Base-by-base conservation (phyloP, 1,139 yeast genomes). In the Scheffersomyces illinoinensis region DNA sequence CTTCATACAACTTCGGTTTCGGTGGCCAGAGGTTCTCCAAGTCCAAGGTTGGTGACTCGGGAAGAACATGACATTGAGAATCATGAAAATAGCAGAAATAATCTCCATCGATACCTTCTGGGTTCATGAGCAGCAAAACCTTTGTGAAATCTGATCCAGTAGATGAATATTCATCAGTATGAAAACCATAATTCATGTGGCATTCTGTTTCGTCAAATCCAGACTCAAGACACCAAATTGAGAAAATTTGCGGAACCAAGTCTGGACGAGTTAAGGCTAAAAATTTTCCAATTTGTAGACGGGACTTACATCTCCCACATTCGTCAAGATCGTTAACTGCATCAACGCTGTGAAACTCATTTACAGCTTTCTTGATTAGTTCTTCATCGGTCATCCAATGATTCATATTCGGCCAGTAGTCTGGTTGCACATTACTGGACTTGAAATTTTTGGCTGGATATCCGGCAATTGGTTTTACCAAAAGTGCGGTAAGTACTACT, bases 31-130 rank as follows among this genome's bases (percentile, higher is more conserved):
- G 72, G 39, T 71, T 61, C 14, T 74, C 62, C 57, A 82, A 63
- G 58, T 80, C 80, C 54, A 82, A 67, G 14, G 68, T 62, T 1
- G 84, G 85, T 4, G 82, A 71, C 24, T 68, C 69, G 5, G 88
- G 88, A 54, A 79, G 68, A 0, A 74, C 66, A 66, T 86, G 83
- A 53, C 81, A 74, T 5, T 68, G 68, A 14, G 67, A 64, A 56
- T 82, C 79, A 64, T 82, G 78, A 66, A 75, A 84, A 65, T 83
- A 79, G 67, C 89, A 85, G 68, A 81, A 82, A 60, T 82, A 80
- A 57, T 82, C 83, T 39, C 86, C 87, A 66, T 85, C 89, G 47
- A 77, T 66, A 2, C 82, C 76, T 57, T 70, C 67, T 14, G 86
- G 84, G 62, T 82, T 81, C 78, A 85, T 81, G 54, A 79, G 63